Evolutionary conservation across 106 monocot species (phyloP).

Genomic region (Dendrobium nobile): DNA sequence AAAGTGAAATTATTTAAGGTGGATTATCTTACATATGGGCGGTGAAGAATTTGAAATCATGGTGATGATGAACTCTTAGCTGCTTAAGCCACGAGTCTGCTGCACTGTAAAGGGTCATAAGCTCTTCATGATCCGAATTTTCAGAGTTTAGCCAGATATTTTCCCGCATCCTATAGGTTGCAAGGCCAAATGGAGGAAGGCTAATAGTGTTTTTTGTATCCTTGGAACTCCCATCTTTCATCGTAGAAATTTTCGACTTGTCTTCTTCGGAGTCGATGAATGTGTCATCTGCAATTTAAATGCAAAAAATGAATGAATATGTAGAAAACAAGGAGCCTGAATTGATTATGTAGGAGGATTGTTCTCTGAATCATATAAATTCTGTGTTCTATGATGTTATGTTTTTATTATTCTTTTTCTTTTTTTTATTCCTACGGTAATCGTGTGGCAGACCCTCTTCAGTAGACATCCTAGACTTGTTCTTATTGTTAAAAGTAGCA

Average conservation of each 20-base stretch:
- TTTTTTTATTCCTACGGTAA: too few relatives aligned
- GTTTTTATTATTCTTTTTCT: too few relatives aligned
- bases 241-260: background rate
- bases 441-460: too few relatives aligned
- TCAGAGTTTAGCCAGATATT: constrained; percentile 10
- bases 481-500: too few relatives aligned
- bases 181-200: constrained; percentile 17
- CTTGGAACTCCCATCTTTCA: background rate
- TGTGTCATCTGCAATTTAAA: background rate
- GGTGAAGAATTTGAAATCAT: constrained; percentile 23
- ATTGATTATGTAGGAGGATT: too few relatives aligned
- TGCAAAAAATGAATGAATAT: background rate
- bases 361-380: too few relatives aligned
- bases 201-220: background rate
- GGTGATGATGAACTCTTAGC: constrained; percentile 17
- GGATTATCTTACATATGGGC: background rate
- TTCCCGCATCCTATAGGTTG: constrained; percentile 17
- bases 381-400: background rate
- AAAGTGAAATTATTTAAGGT: too few relatives aligned
- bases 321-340: background rate
- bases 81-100: constrained; percentile 24
- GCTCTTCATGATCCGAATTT: background rate
- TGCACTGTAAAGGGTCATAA: constrained; percentile 10
- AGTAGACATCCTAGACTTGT: too few relatives aligned
- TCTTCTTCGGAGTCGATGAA: background rate